Base-by-base conservation (phyloP, 495 filamentous ascomycete species). In the Chaetomium tenue region DNA sequence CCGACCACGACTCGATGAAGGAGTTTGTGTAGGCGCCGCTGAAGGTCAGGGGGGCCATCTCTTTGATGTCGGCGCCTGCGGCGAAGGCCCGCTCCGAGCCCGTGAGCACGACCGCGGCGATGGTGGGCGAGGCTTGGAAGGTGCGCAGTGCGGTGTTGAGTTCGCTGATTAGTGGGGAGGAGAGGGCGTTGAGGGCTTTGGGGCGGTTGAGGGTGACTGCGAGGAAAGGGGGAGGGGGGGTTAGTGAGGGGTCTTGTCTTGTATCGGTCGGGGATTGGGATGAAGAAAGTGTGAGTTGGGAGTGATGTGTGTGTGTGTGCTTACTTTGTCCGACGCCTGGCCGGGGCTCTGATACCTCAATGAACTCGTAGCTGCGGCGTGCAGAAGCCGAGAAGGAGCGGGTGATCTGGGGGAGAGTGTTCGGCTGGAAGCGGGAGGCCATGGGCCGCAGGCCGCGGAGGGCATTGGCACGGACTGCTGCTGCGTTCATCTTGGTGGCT, bases 51-150 rank as follows among this genome's bases (percentile, higher is more conserved):
- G 91, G 85, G 46, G 89, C 87, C 94, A 98, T 98, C 80, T 98
- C 94, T 77, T 97, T 97, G 78, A 98, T 98, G 78, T 98, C 94
- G 63, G 94, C 94, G 61, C 94, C 94, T 64, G 94, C 94, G 3
- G 94, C 94, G 75, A 98, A 98, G 51, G 93, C 91, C 72, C 88
- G 89, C 60, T 89, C 83, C 64, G 85, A 91, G 55, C 94, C 94
- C 0, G 94, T 97, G 47, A 98, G 86, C 55, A 98, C 78, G 66
- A 97, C 90, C 52, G 88, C 88, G 39, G 87, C 84, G 66, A 91
- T 88, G 58, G 78, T 75, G 56, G 87, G 83, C 70, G 90, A 86
- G 57, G 82, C 71, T 69, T 96, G 89, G 77, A 94, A 85, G 55
- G 83, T 79, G 63, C 75, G 78, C 65, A 98, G 86, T 30, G 92